Base-by-base conservation (phyloP, 169 alveolate species). In the Plasmodium sp. region DNA sequence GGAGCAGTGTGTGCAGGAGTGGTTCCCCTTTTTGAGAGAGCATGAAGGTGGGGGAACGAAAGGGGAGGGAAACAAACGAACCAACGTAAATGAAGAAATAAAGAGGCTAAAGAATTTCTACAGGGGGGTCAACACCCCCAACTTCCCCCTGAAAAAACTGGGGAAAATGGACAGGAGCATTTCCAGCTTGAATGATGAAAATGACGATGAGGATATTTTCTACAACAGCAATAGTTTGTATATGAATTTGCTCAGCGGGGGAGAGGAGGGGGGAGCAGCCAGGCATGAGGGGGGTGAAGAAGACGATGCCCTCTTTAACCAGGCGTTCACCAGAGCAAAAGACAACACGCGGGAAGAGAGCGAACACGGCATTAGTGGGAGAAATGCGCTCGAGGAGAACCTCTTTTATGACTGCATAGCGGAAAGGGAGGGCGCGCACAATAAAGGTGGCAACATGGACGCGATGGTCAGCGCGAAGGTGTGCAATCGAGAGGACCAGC, bases 21-120 rank as follows among this genome's bases (percentile, higher is more conserved):
- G 95, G 95, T 91, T 91, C 81, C 95, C 95, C 22, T 91, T 91
- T 81, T 91, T 91, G 81, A 91, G 74, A 31, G 95, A 91, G 5
- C 51, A 80, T 27, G 54, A 91, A 31, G 56, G 62, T 56, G 27
- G 41, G 5, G 48, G 14, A 9, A 72, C 18, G 0, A 72, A 84
- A 51, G 31, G 12, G 18, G 41, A 43, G 43, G 51, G 79, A 10
- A 67, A 27, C 4, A 56, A 77, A 33, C n/a, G 41, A 51, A 41
- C 43, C 43, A 72, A 45, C 51, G 2, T 58, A 75, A 54, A 79
- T 51, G 62, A 88, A 6, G 88, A 88, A 79, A 88, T 88, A 54
- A 10, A 39, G 71, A 77, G 45, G 33, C 39, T 79, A 81, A 75
- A 88, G 67, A 51, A 79, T 22, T 88, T 56, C 45, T 91, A 80